phyloP scores from a whole-genome alignment of 2,329 filamentous ascomycete species.

The Claviceps capensis region DNA sequence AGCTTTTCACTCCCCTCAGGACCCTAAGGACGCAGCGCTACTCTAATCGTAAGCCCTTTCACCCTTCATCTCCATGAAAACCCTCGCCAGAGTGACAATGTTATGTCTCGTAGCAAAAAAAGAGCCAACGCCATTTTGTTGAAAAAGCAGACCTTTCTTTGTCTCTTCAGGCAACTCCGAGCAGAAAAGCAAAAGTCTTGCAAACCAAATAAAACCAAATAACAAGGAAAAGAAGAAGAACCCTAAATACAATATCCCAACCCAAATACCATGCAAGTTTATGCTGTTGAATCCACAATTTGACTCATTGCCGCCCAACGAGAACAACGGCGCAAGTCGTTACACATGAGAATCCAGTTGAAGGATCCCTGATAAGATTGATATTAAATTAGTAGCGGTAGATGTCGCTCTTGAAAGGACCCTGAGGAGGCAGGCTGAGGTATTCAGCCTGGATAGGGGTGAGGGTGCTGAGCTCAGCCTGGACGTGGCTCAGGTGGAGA shows the following conservation, averaged over 20 bases:
- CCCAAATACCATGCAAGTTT: slow-evolving; percentile 26
- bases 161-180: slow-evolving; percentile 4
- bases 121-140: slow-evolving; percentile 25
- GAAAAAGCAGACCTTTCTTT: slow-evolving; percentile 26
- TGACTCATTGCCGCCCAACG: slow-evolving; percentile 20
- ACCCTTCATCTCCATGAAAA: slow-evolving; percentile 6
- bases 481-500: slow-evolving; percentile 86
- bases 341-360: slow-evolving; percentile 26
- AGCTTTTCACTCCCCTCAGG: slow-evolving; percentile 13
- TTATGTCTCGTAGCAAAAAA: slow-evolving; percentile 23
- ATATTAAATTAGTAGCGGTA: slow-evolving; percentile 32
- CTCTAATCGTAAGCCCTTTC: no score
- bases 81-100: slow-evolving; percentile 11
- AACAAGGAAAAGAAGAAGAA: slow-evolving; percentile 4
- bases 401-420: slow-evolving; percentile 92
- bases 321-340: slow-evolving; percentile 19
- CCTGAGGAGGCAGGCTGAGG: slow-evolving; percentile 71
- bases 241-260: slow-evolving; percentile 15
- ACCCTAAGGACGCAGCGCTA: slow-evolving; percentile 5
- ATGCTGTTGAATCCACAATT: slow-evolving; percentile 31
- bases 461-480: slow-evolving; percentile 84
- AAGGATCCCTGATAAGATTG: slow-evolving; percentile 24
- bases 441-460: slow-evolving; percentile 84
- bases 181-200: neutral
- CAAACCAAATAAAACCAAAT: neutral